phyloP scores from a whole-genome alignment of 495 filamentous ascomycete species.

The Podospora pseudocomata region DNA sequence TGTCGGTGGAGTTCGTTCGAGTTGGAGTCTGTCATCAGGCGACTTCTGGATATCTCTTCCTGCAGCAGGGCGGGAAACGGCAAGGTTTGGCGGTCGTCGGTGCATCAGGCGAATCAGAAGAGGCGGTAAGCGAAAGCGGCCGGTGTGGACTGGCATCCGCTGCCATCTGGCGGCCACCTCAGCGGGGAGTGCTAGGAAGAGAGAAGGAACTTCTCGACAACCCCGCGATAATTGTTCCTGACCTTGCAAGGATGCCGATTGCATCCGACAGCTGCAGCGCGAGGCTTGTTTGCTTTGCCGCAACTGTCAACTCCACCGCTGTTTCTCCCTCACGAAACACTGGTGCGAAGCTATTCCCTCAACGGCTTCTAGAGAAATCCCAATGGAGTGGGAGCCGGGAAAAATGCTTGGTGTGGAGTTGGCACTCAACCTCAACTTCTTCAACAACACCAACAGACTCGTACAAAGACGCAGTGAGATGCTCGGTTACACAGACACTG shows the following conservation, averaged over 20 bases:
- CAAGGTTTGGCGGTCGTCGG: constrained; percentile 6
- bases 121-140: constrained; percentile 30
- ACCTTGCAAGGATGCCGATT: neutral
- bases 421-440: neutral
- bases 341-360: neutral
- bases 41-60: constrained; percentile 10
- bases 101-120: constrained; percentile 30
- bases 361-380: neutral
- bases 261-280: constrained; percentile 4
- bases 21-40: constrained; percentile 5
- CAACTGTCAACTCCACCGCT: neutral
- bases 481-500: neutral
- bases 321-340: neutral
- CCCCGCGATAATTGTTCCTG: constrained; percentile 12
- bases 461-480: neutral
- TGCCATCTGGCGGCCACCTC: neutral
- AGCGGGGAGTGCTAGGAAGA: neutral
- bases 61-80: constrained; percentile 1
- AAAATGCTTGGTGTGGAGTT: neutral
- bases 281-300: neutral
- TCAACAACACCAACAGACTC: neutral
- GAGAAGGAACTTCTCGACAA: neutral
- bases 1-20: constrained; percentile 16
- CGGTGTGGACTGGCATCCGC: constrained; percentile 6
- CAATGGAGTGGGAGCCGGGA: neutral